Conservation (phyloP, 306 rosid genomes). For the Fragaria vesca region DNA sequence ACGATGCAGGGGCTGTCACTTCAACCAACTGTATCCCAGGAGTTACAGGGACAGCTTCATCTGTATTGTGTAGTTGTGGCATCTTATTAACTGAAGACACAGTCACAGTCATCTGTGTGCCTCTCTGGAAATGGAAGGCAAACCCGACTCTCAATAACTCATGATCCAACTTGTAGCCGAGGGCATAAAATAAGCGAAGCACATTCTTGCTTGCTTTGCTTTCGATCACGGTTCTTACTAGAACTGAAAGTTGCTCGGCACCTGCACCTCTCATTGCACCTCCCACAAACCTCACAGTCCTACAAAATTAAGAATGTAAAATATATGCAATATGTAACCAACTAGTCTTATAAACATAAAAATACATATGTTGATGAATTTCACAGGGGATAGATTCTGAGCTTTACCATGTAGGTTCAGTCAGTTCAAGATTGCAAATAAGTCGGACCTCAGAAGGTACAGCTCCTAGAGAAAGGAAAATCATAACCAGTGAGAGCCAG, state of each 20-base stretch:
- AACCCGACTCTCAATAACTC: conserved; percentile 83
- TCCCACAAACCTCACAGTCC: conserved; percentile 86
- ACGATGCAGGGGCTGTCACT: conserved; percentile 90
- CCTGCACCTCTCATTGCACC: conserved; percentile 98
- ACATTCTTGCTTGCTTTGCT: conserved; percentile 87
- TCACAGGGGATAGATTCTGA: conserved; percentile 9
- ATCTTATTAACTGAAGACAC: conserved; percentile 86
- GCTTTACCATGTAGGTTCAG: conserved; percentile 79
- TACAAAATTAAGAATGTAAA: conserved; percentile 22
- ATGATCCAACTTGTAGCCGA: conserved; percentile 92
- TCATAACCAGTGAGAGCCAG: not conserved
- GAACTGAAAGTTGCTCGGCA: conserved; percentile 87
- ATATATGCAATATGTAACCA: not conserved
- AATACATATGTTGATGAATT: not conserved
- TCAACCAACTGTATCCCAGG: conserved; percentile 93
- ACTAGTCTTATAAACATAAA: not conserved
- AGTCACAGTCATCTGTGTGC: conserved; percentile 68
- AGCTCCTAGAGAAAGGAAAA: conserved; percentile 43
- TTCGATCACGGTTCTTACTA: conserved; percentile 84
- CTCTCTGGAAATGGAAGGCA: conserved; percentile 70
- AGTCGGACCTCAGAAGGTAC: conserved; percentile 84
- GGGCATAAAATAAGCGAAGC: conserved; percentile 73
- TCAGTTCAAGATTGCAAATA: conserved; percentile 78
- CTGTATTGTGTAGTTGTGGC: conserved; percentile 85
- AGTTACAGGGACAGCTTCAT: conserved; percentile 85